Evolutionary conservation across 495 filamentous ascomycete species (phyloP).

Genomic region (Talaromyces proteolyticus): DNA sequence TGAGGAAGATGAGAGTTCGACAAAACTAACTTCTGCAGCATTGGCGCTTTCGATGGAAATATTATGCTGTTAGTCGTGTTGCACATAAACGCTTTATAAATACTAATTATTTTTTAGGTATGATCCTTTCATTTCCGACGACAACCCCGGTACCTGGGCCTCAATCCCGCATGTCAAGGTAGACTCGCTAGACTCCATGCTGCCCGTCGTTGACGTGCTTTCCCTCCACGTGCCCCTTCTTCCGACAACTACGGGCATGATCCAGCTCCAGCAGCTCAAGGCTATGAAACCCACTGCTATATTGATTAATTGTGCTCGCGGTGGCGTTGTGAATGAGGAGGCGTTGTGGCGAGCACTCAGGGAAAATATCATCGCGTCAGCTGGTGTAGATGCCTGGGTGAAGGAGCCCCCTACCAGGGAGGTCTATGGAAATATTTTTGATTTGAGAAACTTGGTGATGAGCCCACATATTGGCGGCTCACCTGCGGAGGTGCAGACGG

Average conservation of each 20-base stretch:
- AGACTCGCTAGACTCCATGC: neutral
- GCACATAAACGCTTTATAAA: neutral
- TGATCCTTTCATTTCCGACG: neutral
- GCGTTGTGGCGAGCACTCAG: slow-evolving; percentile 42
- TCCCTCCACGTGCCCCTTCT: neutral
- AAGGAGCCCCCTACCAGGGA: neutral
- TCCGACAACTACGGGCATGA: neutral
- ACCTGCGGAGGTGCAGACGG: neutral
- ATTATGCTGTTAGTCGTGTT: neutral
- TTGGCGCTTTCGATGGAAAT: neutral
- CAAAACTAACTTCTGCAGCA: neutral
- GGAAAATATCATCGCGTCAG: slow-evolving; percentile 41
- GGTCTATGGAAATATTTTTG: neutral
- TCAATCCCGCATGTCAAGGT: neutral
- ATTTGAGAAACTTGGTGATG: neutral
- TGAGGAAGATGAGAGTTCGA: neutral
- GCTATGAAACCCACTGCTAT: slow-evolving; percentile 42
- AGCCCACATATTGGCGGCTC: neutral
- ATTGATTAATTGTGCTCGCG: slow-evolving; percentile 51
- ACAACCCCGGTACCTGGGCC: neutral
- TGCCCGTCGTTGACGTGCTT: neutral
- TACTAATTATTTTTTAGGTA: neutral
- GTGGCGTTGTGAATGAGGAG: slow-evolving; percentile 50
- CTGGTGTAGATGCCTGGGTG: slow-evolving; percentile 43
- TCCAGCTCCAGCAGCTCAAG: neutral